These are phyloP conservation scores for Comarum palustre DNA, from an alignment of 306 rosid species.

Conservation along the genomic window DNA sequence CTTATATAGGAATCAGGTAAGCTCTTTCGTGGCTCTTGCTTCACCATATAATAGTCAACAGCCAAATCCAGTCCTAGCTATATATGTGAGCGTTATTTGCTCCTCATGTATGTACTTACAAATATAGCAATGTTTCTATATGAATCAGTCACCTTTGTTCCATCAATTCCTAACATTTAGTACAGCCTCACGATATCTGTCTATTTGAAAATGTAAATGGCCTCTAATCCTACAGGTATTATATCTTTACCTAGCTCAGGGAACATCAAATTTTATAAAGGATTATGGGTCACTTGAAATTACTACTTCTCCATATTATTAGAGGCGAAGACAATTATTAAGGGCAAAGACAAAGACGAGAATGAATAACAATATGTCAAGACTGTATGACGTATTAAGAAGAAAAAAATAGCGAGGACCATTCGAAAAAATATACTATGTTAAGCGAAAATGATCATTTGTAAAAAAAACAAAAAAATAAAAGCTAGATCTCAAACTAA, in stretches of 20 bases:
- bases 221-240: not conserved
- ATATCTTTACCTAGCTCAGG: not conserved
- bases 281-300: not conserved
- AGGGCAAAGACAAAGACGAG: too few species aligned
- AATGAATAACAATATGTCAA: too few species aligned
- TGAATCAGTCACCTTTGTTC: not conserved
- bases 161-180: not conserved
- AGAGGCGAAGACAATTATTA: too few species aligned
- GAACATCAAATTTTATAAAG: not conserved
- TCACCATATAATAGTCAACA: not conserved
- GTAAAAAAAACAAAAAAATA: too few species aligned
- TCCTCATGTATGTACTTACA: not conserved
- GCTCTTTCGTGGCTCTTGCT: constrained; percentile 4
- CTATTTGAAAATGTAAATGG: not conserved
- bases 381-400: too few species aligned
- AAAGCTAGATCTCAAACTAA: too few species aligned
- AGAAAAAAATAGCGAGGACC: too few species aligned
- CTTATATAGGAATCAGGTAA: not conserved
- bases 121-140: not conserved
- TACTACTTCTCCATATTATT: too few species aligned
- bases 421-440: too few species aligned
- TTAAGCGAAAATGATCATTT: too few species aligned
- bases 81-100: not conserved
- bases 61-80: not conserved
- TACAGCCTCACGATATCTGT: not conserved